Evolutionary conservation across 805 yeast genomes (phyloP), one percentile per base, ranked within the genome.

Genomic region (Kluyveromyces lactis): DNA sequence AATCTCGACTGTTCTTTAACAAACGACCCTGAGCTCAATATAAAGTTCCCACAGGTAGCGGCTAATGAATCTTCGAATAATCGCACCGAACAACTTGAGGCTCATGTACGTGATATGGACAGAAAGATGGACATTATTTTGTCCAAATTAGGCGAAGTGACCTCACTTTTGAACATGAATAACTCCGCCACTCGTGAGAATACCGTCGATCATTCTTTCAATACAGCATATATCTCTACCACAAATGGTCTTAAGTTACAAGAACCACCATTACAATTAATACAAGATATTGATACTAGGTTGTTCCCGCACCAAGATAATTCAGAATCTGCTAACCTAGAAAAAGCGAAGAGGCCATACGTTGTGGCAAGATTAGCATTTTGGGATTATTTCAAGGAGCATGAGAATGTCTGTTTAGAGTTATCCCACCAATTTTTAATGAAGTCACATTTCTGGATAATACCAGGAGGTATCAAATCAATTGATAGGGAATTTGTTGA

Each of bases 361-460:
- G 62, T 60, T 3, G 63, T 60, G 0, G 66, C 66, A 7, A 48
- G 73, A 45, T 62, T 65, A 12, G 70, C 71, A 39, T 75, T 77
- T 45, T 41, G 71, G 28, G 52, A 58, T 34, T 75, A 74, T 54
- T 75, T 69, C 46, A 57, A 62, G 24, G 54, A 64, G 10, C 63
- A 75, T 45, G 67, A 65, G 42, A 45, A 48, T 8, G 51, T 75
- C 4, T 72, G 77, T 46, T 55, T 72, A 6, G 56, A 60, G 32
- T 50, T 76, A 23, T 69, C 74, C 0, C 63, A 66, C 41, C 68
- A 69, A 19, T 77, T 75, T 44, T 52, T 75, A 27, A 68, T 65
- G 13, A 69, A 68, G 31, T 74, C 81, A 3, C 79, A 73, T 48
- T 73, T 71, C 50, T 77, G 80, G 78, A 73, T 77, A 33, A 70